Conservation (phyloP, 495 filamentous ascomycete species). For the Hypoxylon subgilvum region DNA sequence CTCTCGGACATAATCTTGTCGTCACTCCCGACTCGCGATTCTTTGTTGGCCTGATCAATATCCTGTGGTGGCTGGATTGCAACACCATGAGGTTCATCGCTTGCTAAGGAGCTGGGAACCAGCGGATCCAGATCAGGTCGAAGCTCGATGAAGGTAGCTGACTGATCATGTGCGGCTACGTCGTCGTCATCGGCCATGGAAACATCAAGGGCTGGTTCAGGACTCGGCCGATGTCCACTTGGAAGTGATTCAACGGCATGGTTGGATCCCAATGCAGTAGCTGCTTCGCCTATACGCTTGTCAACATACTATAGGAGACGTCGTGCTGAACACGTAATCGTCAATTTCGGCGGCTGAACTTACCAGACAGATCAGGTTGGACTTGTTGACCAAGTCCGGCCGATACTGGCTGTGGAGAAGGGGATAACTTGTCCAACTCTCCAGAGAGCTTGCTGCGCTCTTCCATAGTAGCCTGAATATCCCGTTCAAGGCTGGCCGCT, state of each 20-base stretch:
- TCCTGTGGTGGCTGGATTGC: background rate
- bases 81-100: background rate
- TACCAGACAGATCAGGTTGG: constrained; percentile 7
- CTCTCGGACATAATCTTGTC: background rate
- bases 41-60: background rate
- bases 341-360: background rate
- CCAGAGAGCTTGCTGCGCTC: constrained; percentile 56
- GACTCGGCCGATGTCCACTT: background rate
- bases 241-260: constrained; percentile 1
- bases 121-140: background rate
- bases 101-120: background rate
- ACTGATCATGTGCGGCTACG: background rate
- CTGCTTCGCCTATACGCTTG: background rate
- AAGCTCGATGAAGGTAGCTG: background rate
- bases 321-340: background rate
- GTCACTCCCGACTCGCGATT: background rate
- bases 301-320: constrained; percentile 2
- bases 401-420: constrained; percentile 44
- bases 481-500: constrained; percentile 63
- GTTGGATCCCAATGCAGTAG: background rate
- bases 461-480: constrained; percentile 57
- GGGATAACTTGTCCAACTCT: constrained; percentile 61
- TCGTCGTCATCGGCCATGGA: constrained; percentile 12
- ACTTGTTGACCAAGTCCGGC: constrained; percentile 37
- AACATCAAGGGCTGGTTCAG: constrained; percentile 4